phyloP scores from a whole-genome alignment of 2,329 filamentous ascomycete genomes.

The Trichoderma brevicompactum region DNA sequence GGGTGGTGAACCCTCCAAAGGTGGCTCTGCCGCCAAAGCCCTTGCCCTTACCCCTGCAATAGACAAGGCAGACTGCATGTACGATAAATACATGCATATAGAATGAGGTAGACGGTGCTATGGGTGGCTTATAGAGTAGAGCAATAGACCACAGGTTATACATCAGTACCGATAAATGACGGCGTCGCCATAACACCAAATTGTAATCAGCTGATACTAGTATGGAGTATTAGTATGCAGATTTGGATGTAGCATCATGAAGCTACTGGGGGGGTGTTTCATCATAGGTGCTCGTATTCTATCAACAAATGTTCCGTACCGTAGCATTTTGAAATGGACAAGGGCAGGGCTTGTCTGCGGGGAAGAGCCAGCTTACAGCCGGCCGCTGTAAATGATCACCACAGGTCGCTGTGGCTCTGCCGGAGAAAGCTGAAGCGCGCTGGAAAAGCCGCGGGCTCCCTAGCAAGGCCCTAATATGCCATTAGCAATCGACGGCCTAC shows the following conservation, averaged over 20 bases:
- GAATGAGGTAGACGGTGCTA: not conserved
- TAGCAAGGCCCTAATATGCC: too few species aligned
- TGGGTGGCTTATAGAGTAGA: not conserved
- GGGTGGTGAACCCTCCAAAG: slow-evolving; percentile 16
- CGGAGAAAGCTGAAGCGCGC: too few species aligned
- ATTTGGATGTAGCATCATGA: too few species aligned
- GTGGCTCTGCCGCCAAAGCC: not conserved
- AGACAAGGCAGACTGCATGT: not conserved
- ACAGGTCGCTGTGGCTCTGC: too few species aligned
- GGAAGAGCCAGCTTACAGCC: slow-evolving; percentile 11
- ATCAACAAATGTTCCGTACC: too few species aligned
- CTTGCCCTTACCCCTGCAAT: not conserved
- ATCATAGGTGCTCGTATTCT: not conserved
- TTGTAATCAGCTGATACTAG: too few species aligned
- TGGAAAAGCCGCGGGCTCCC: too few species aligned
- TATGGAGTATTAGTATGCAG: too few species aligned
- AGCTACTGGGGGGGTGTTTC: too few species aligned
- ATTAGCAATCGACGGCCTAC: too few species aligned
- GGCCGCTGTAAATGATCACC: not conserved
- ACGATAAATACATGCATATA: not conserved
- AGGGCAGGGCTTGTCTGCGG: slow-evolving; percentile 7
- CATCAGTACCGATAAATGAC: not conserved
- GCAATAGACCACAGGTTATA: not conserved
- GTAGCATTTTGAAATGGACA: too few species aligned
- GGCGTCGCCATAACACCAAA: too few species aligned